Percentiles rank a stretch among this genome's conserved stretches.
Conservation (phyloP, 1,284 basidiomycete genomes). For the Hypsizygus ulmarius region DNA sequence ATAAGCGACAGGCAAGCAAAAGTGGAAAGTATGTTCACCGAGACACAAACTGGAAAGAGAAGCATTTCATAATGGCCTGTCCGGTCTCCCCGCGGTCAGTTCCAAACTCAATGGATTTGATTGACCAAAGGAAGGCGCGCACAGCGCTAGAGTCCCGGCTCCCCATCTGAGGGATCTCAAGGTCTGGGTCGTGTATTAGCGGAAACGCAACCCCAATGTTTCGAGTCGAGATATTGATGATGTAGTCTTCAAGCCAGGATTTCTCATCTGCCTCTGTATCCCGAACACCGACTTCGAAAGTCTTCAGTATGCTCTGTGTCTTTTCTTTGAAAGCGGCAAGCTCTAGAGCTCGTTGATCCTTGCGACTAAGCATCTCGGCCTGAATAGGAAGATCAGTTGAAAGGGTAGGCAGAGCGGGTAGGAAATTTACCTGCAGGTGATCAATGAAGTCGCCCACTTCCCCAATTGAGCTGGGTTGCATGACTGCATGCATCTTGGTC, state of each 20-base stretch:
- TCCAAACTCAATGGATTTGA: slow-evolving; percentile 70
- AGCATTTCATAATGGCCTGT: slow-evolving; percentile 64
- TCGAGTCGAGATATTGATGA: slow-evolving; percentile 60
- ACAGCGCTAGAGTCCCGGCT: slow-evolving; percentile 44
- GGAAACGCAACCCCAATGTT: slow-evolving; percentile 88
- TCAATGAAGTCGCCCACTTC: slow-evolving; percentile 87
- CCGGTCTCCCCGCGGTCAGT: slow-evolving; percentile 79
- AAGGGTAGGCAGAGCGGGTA: slow-evolving; percentile 2
- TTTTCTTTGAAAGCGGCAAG: slow-evolving; percentile 82
- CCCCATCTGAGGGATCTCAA: slow-evolving; percentile 44
- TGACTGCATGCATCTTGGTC: slow-evolving; percentile 82
- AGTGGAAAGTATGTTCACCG: slow-evolving; percentile 44
- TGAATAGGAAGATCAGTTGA: slow-evolving; percentile 29
- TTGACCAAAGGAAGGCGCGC: slow-evolving; percentile 81
- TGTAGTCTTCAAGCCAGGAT: slow-evolving; percentile 67
- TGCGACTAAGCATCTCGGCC: slow-evolving; percentile 71
- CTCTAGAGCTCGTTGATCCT: slow-evolving; percentile 73
- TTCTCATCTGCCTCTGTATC: slow-evolving; percentile 38
- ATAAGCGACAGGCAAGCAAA: slow-evolving; percentile 1
- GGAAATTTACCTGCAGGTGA: slow-evolving; percentile 62
- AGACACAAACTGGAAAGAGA: slow-evolving; percentile 84
- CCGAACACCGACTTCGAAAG: slow-evolving; percentile 62
- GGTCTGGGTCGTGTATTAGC: slow-evolving; percentile 52
- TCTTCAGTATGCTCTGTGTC: slow-evolving; percentile 66
- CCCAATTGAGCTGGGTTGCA: slow-evolving; percentile 88